Evolutionary conservation across 306 rosid species (phyloP).

Genomic region (Acacia melanoxylon): DNA sequence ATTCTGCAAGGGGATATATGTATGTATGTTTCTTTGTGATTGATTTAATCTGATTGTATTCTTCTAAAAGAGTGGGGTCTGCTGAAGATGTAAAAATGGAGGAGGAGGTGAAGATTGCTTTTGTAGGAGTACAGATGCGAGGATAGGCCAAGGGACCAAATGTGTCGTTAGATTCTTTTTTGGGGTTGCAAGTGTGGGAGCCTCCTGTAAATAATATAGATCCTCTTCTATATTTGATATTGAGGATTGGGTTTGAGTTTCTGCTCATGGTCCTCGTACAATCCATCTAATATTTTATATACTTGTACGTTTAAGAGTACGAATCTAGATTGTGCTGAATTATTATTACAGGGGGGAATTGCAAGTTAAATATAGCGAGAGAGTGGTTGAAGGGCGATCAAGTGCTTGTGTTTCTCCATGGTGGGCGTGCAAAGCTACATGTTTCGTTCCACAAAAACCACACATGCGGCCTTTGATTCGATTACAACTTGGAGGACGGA

Average conservation of each 20-base stretch:
- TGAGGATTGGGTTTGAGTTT: constrained; percentile 8
- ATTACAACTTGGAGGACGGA: no score
- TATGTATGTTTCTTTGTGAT: not conserved
- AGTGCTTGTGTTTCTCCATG: no score
- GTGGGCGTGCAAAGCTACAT: no score
- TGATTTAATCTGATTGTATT: no score
- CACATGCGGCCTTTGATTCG: no score
- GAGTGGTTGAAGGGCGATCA: no score
- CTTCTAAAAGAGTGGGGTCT: not conserved
- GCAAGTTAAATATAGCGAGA: no score
- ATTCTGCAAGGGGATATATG: not conserved
- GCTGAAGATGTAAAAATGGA: not conserved
- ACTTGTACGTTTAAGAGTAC: not conserved
- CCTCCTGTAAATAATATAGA: not conserved
- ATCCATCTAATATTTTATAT: not conserved
- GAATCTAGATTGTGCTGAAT: not conserved
- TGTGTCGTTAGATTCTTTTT: not conserved
- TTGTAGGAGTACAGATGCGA: constrained; percentile 28
- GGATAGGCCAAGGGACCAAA: not conserved
- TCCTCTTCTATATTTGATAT: constrained; percentile 6
- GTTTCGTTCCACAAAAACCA: no score
- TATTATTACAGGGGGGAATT: no score
- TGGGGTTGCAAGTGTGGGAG: not conserved
- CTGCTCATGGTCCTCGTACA: not conserved
- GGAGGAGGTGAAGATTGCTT: constrained; percentile 15